Evolutionary conservation across 306 rosid genomes (phyloP).

Genomic region (Cucumis melo): DNA sequence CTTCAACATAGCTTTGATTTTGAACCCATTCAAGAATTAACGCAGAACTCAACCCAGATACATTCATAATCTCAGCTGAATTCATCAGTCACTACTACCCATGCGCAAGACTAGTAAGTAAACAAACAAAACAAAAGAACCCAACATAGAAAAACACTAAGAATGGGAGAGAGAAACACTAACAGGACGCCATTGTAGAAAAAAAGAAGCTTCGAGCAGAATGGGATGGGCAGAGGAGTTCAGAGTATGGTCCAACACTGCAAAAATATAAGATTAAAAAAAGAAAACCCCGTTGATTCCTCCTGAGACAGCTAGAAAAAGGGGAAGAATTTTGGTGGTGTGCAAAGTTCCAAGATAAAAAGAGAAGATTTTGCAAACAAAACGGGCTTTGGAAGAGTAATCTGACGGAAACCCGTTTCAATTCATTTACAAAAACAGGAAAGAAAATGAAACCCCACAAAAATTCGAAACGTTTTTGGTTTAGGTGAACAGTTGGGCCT

Average conservation of each 20-base stretch:
- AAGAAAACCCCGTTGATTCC: not conserved
- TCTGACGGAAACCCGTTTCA: not conserved
- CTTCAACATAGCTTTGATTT: not conserved
- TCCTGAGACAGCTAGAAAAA: not conserved
- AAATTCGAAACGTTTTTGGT: not conserved
- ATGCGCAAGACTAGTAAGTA: not conserved
- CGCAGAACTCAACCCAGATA: not conserved
- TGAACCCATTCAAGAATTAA: not conserved
- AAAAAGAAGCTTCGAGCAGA: not conserved
- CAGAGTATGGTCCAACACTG: not conserved
- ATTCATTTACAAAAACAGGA: not conserved
- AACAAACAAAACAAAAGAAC: not conserved
- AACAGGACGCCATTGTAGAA: conserved; percentile 3
- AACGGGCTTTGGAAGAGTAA: not conserved
- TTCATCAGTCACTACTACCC: not conserved
- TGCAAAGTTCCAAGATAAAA: not conserved
- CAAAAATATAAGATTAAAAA: not conserved
- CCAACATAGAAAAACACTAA: not conserved
- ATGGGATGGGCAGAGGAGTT: not conserved
- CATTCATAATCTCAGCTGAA: not conserved
- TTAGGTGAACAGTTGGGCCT: conserved; percentile 2
- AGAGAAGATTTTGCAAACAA: not conserved
- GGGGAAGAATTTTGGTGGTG: not conserved
- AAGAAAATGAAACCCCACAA: not conserved
- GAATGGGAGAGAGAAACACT: not conserved